Base-by-base conservation (phyloP, 2,329 filamentous ascomycete species). In the Didymella segeticola region DNA sequence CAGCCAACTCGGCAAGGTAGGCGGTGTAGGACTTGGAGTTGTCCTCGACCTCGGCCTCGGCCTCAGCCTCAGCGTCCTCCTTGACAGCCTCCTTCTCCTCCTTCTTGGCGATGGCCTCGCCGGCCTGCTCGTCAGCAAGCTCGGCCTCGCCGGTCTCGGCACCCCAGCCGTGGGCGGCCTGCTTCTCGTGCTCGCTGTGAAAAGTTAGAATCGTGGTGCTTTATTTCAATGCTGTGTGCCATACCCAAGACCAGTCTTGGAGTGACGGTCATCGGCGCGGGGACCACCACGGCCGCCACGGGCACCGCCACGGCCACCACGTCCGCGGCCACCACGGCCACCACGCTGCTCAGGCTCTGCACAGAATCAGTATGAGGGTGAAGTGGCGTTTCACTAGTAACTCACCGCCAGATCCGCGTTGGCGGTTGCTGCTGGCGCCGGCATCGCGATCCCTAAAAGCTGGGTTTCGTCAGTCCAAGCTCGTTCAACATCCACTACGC, bases 21-120 rank as follows among this genome's bases (percentile, higher is more conserved):
- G 95, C 90, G 72, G 85, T 81, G 80, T 93, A 96, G 49, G 92
- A 95, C 82, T 96, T 89, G 81, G 84, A 86, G 86, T 95, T 96
- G 78, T 96, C 90, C 79, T 92, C 88, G 43, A 86, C 82, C 79
- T 91, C 78, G 17, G 74, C 62, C 61, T 80, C 78, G 29, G 64
- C 80, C 51, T 70, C 79, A 51, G 77, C 76, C 59, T 73, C 76
- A 34, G 66, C 66, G 17, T 66, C 67, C 25, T 66, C 67, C 50
- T 64, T 60, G 45, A 66, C 63, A 22, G 66, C 69, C 58, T 91
- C 89, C 80, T 89, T 91, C 80, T 91, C 85, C 74, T 98, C 93
- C 62, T 83, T 81, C 79, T 91, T 85, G 66, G 95, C 95, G 67
- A 97, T 96, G 68, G 86, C 89, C 77, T 96, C 92, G 68, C 89